phyloP scores from a whole-genome alignment of 2,329 filamentous ascomycete genomes.

The Cordyceps cicadae region DNA sequence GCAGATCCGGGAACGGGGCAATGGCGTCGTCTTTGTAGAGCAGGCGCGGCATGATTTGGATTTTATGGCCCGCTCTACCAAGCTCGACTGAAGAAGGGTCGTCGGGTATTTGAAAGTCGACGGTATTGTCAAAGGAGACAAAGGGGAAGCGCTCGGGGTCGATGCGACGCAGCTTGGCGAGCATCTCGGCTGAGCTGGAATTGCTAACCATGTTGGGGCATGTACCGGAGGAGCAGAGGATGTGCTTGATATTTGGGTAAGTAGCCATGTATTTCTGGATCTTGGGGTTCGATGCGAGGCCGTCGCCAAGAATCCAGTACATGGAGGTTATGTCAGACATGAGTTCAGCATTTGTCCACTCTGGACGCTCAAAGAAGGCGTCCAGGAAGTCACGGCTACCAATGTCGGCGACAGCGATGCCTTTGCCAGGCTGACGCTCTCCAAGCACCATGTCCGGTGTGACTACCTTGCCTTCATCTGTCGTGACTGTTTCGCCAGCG shows the following conservation, averaged over 20 bases:
- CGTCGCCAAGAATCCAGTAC: slow-evolving; percentile 73
- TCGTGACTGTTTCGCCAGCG: slow-evolving; percentile 53
- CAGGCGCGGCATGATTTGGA: slow-evolving; percentile 40
- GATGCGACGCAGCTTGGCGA: slow-evolving; percentile 61
- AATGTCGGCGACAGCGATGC: slow-evolving; percentile 73
- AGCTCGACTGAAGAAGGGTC: slow-evolving; percentile 25
- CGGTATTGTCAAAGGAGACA: slow-evolving; percentile 54
- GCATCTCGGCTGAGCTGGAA: slow-evolving; percentile 56
- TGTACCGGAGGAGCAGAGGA: slow-evolving; percentile 66
- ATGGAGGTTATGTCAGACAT: slow-evolving; percentile 60
- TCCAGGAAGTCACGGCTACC: slow-evolving; percentile 64
- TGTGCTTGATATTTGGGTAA: slow-evolving; percentile 56
- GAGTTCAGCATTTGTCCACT: slow-evolving; percentile 59
- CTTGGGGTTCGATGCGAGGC: slow-evolving; percentile 45
- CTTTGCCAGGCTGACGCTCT: slow-evolving; percentile 56
- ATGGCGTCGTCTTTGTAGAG: slow-evolving; percentile 38
- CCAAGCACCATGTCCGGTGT: slow-evolving; percentile 84
- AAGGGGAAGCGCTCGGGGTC: slow-evolving; percentile 66
- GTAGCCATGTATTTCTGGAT: slow-evolving; percentile 63
- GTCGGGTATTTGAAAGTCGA: slow-evolving; percentile 18
- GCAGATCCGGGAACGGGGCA: slow-evolving; percentile 37
- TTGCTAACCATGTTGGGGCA: slow-evolving; percentile 70
- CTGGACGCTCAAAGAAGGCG: slow-evolving; percentile 58
- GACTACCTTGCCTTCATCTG: slow-evolving; percentile 57
- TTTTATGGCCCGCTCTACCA: slow-evolving; percentile 36